Conservation (phyloP, 345 rosid genomes). For the Populus deltoides region DNA sequence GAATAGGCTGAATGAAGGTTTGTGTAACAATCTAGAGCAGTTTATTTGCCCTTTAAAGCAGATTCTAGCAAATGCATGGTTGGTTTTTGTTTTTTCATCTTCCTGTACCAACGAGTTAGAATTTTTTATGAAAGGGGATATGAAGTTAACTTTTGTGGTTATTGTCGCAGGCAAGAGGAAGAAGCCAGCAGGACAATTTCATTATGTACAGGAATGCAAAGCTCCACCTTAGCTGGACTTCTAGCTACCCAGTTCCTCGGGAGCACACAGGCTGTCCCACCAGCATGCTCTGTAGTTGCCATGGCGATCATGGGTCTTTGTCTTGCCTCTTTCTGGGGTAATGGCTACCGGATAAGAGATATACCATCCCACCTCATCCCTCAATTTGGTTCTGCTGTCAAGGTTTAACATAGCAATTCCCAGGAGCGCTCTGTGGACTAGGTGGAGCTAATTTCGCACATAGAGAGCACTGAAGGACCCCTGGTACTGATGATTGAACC, state of each 20-base stretch:
- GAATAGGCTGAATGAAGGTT: too few relatives aligned
- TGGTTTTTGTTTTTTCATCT: too few relatives aligned
- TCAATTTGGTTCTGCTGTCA: constrained; percentile 32
- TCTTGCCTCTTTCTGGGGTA: constrained; percentile 93
- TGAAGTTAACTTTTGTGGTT: constrained; percentile 2
- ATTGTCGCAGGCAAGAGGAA: constrained; percentile 67
- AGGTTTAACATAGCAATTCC: constrained; percentile 18
- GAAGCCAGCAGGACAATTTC: constrained; percentile 86
- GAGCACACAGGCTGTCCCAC: constrained; percentile 84
- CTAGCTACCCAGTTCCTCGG: constrained; percentile 86
- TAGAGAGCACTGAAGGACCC: background rate
- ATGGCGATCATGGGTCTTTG: constrained; percentile 98
- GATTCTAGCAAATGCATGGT: too few relatives aligned
- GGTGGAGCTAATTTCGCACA: background rate
- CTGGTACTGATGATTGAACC: background rate
- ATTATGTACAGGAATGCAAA: constrained; percentile 94
- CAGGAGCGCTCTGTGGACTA: background rate
- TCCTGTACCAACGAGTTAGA: too few relatives aligned
- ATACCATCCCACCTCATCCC: constrained; percentile 39
- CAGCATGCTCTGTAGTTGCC: constrained; percentile 93
- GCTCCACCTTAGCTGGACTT: constrained; percentile 90
- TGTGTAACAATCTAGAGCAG: too few relatives aligned
- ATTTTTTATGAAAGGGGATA: too few relatives aligned
- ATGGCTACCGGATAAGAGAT: constrained; percentile 61
- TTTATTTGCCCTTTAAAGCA: too few relatives aligned